These are phyloP conservation scores for Mycena sp. DNA, from an alignment of 1,284 basidiomycete genomes.

Conservation along the genomic window DNA sequence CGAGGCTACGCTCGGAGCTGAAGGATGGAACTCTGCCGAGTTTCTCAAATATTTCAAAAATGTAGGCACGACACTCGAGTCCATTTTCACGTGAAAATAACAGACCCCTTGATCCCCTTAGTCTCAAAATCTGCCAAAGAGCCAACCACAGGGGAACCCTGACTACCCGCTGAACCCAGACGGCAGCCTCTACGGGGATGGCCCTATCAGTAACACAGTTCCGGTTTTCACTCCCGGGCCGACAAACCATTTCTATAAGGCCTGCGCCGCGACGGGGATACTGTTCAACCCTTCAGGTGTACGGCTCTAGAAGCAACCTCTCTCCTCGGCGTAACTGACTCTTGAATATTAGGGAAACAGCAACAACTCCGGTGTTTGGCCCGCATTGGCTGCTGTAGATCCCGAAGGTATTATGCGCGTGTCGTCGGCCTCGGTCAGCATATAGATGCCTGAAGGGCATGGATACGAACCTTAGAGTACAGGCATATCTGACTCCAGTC, in stretches of 20 bases:
- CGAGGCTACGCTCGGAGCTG: slow-evolving; percentile 23
- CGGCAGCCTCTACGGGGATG: slow-evolving; percentile 7
- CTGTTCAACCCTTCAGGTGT: slow-evolving; percentile 6
- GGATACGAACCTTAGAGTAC: slow-evolving; percentile 27
- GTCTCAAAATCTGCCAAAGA: slow-evolving; percentile 4
- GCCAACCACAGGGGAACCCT: neutral
- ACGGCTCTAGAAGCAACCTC: too few species aligned
- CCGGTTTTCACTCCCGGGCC: slow-evolving; percentile 5
- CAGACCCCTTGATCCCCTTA: neutral
- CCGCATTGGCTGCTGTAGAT: neutral
- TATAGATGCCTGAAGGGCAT: neutral
- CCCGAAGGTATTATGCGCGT: neutral
- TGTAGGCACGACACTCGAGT: slow-evolving; percentile 7
- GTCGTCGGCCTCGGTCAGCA: neutral
- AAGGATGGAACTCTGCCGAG: slow-evolving; percentile 35
- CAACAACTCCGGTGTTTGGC: slow-evolving; percentile 9
- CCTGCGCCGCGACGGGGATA: neutral
- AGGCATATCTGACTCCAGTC: slow-evolving; percentile 38
- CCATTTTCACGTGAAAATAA: neutral
- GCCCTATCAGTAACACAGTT: neutral
- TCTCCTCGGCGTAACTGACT: neutral
- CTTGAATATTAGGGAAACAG: neutral
- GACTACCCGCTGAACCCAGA: slow-evolving; percentile 7
- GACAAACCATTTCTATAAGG: slow-evolving; percentile 8
- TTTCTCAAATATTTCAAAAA: slow-evolving; percentile 36